phyloP scores from a whole-genome alignment of 2,329 filamentous ascomycete species.

The Gaeumannomyces sp. region DNA sequence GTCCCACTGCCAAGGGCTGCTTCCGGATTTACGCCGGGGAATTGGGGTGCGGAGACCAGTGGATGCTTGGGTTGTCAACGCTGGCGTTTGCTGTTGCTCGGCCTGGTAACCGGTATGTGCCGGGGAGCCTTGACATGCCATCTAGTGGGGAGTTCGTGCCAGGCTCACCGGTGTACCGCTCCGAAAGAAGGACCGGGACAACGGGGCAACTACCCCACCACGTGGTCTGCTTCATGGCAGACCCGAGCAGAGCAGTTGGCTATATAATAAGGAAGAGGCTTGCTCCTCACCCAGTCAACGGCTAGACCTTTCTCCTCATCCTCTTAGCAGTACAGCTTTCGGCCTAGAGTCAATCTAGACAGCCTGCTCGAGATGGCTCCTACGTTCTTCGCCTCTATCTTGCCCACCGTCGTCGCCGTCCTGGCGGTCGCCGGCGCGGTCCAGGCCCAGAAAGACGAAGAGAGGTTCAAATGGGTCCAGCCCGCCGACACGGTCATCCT shows the following conservation, averaged over 20 bases:
- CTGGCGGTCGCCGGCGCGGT: slow-evolving; percentile 7
- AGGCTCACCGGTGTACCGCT: too few species aligned
- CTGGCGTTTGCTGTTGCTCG: not conserved
- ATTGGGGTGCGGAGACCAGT: not conserved
- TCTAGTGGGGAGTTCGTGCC: not conserved
- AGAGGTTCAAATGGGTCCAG: slow-evolving; percentile 33
- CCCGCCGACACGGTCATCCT: slow-evolving; percentile 30
- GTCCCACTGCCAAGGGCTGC: not conserved
- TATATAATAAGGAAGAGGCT: slow-evolving; percentile 3
- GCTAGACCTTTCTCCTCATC: not conserved
- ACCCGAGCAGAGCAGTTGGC: too few species aligned
- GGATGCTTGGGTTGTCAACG: not conserved
- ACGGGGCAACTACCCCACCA: too few species aligned
- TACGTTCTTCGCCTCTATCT: slow-evolving; percentile 9
- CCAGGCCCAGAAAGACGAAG: slow-evolving; percentile 11
- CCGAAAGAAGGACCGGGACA: too few species aligned
- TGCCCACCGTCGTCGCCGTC: slow-evolving; percentile 9
- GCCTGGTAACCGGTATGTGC: not conserved
- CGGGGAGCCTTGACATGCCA: not conserved
- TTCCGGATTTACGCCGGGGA: not conserved
- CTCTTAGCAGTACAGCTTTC: not conserved
- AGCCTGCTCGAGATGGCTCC: slow-evolving; percentile 8
- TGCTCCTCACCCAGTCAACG: not conserved
- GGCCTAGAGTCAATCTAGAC: not conserved
- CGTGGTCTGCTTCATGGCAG: too few species aligned